Evolutionary conservation across 2,329 filamentous ascomycete genomes (phyloP).

Genomic region (Arachnomyces sp.): DNA sequence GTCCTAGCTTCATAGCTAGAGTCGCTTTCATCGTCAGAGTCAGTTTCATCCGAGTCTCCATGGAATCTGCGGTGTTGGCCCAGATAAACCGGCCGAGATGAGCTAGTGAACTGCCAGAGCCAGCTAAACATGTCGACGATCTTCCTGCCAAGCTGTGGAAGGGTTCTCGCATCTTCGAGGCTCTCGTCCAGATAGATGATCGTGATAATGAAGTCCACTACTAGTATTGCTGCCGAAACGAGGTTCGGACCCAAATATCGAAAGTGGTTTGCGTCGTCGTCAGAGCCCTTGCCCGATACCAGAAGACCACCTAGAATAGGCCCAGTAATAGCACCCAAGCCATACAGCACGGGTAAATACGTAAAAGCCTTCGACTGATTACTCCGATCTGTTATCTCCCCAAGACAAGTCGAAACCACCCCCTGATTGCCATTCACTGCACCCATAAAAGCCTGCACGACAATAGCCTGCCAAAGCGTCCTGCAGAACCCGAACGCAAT

Average conservation of each 20-base stretch:
- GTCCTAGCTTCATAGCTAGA: slow-evolving; percentile 23
- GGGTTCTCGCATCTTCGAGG: slow-evolving; percentile 55
- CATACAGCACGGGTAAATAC: slow-evolving; percentile 93
- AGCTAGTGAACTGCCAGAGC: slow-evolving; percentile 60
- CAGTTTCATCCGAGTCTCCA: slow-evolving; percentile 28
- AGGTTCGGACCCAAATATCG: slow-evolving; percentile 84
- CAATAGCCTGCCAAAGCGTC: slow-evolving; percentile 71
- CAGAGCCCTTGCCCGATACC: slow-evolving; percentile 56
- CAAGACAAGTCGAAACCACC: slow-evolving; percentile 84
- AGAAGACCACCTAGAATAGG: slow-evolving; percentile 83
- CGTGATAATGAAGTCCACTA: slow-evolving; percentile 63
- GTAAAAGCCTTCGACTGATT: slow-evolving; percentile 93
- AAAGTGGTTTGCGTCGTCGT: slow-evolving; percentile 54
- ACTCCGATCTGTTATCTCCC: slow-evolving; percentile 87
- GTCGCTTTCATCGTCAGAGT: slow-evolving; percentile 38
- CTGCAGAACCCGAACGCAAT: slow-evolving; percentile 78
- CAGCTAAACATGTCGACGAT: slow-evolving; percentile 55
- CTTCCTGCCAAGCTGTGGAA: slow-evolving; percentile 53
- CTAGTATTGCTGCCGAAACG: slow-evolving; percentile 62
- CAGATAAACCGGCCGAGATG: slow-evolving; percentile 52
- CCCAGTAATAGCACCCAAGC: slow-evolving; percentile 84
- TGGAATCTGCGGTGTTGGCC: slow-evolving; percentile 25
- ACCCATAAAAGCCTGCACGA: slow-evolving; percentile 85
- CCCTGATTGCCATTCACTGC: slow-evolving; percentile 91
- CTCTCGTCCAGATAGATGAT: slow-evolving; percentile 83